Evolutionary conservation across 2,329 filamentous ascomycete species (phyloP).

Genomic region (Penicillium sp.): DNA sequence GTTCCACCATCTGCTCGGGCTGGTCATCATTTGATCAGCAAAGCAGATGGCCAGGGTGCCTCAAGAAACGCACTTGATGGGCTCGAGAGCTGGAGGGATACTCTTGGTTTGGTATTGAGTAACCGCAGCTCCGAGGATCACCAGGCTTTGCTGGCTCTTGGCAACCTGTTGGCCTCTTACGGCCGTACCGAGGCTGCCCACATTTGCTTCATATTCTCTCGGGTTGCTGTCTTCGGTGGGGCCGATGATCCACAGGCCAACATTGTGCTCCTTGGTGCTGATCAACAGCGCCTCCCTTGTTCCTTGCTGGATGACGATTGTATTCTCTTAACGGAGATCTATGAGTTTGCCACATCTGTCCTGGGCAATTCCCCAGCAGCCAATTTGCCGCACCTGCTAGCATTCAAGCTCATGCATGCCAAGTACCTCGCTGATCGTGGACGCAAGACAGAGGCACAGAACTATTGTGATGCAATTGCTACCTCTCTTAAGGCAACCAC

Average conservation of each 20-base stretch:
- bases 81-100: slow-evolving; percentile 92
- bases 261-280: slow-evolving; percentile 81
- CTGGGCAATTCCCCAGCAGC: slow-evolving; percentile 57
- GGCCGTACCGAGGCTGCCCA: slow-evolving; percentile 88
- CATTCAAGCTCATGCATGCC: slow-evolving; percentile 90
- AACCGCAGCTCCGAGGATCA: slow-evolving; percentile 82
- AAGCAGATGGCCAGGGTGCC: slow-evolving; percentile 58
- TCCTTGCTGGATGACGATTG: slow-evolving; percentile 78
- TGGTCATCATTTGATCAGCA: slow-evolving; percentile 86
- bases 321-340: slow-evolving; percentile 92
- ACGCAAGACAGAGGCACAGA: slow-evolving; percentile 75
- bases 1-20: slow-evolving; percentile 90
- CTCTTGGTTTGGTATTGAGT: slow-evolving; percentile 77
- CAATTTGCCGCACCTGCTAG: slow-evolving; percentile 76
- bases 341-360: slow-evolving; percentile 83
- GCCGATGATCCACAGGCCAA: slow-evolving; percentile 75
- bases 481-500: slow-evolving; percentile 76
- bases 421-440: slow-evolving; percentile 81
- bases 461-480: slow-evolving; percentile 85
- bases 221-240: slow-evolving; percentile 72
- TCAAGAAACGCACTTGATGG: slow-evolving; percentile 76
- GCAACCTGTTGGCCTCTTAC: slow-evolving; percentile 79
- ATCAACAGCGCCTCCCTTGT: slow-evolving; percentile 70
- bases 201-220: slow-evolving; percentile 87
- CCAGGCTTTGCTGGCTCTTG: slow-evolving; percentile 74